Evolutionary conservation across 495 filamentous ascomycete genomes (phyloP), one percentile per base, ranked within the genome.

Genomic region (Penicillium coffeae): DNA sequence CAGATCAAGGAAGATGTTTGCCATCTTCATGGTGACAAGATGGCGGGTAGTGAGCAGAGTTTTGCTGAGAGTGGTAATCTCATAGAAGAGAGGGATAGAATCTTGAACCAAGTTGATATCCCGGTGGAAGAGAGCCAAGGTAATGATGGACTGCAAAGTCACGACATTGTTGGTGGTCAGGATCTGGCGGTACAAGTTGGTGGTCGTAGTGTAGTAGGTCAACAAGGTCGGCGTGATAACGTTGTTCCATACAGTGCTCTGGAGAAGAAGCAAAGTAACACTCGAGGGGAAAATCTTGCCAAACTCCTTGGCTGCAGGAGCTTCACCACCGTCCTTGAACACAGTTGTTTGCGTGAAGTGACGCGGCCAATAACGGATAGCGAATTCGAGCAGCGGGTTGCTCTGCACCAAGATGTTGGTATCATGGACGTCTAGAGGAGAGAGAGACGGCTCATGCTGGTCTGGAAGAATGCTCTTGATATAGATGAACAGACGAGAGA

Each of bases 301-400:
- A 19, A 68, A 59, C 32, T 61, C 63, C 46, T 68, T 67, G 2
- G 50, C 52, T 1, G 58, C 58, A 7, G 51, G 45, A 10, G 48
- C 37, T 21, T 65, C 63, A 27, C 59, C 58, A 38, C 63, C 53
- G 3, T 51, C 64, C 5, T 39, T 58, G 35, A 53, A 70, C 35
- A 40, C 47, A 6, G 62, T 56, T 0, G 59, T 60, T 21, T 60
- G 59, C 27, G 40, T 62, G 7, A 63, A 36, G 47, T 69, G 60
- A n/a, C 49, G 54, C 22, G 61, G 42, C 68, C 68, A 71, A 58
- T 71, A 71, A 10, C 64, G 62, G 9, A 71, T 21, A 12, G 63
- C 58, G 36, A 71, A 69, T 39, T 71, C 68, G 10, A 71, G 59
- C 21, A 71, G 55, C 14, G 66, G 55, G 25, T 59, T 20, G 20